phyloP scores from a whole-genome alignment of 805 yeast genomes.

The Kodamaea nitidulidarum region DNA sequence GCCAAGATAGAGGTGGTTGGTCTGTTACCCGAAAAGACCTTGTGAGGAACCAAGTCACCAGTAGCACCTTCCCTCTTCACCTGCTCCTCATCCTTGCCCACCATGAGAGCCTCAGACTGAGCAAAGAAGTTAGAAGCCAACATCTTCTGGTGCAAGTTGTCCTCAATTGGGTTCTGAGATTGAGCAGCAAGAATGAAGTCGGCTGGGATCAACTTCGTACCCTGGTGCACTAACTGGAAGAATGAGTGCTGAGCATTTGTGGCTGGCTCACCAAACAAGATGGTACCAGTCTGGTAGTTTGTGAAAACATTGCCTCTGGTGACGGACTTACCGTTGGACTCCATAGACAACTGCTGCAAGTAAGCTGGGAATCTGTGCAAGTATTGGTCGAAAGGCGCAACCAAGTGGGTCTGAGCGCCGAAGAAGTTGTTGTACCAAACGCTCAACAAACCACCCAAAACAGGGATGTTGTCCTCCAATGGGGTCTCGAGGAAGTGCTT shows the following conservation, averaged over 20 bases:
- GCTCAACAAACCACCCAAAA: slow-evolving; percentile 85
- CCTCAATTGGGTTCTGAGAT: slow-evolving; percentile 95
- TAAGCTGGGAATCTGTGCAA: slow-evolving; percentile 99
- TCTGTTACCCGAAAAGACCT: slow-evolving; percentile 95
- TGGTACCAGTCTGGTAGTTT: slow-evolving; percentile 92
- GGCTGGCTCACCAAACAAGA: slow-evolving; percentile 97
- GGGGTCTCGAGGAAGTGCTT: slow-evolving; percentile 83
- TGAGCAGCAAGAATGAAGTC: slow-evolving; percentile 96
- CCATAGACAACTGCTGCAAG: slow-evolving; percentile 98
- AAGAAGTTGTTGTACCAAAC: slow-evolving; percentile 99
- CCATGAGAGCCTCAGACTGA: slow-evolving; percentile 96
- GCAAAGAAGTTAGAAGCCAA: slow-evolving; percentile 99
- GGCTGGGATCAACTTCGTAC: slow-evolving; percentile 94
- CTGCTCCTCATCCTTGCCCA: slow-evolving; percentile 82
- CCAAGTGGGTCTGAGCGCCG: slow-evolving; percentile 97
- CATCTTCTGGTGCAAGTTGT: slow-evolving; percentile 94
- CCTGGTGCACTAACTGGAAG: slow-evolving; percentile 99
- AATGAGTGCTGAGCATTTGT: slow-evolving; percentile 99
- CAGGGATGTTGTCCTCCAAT: slow-evolving; percentile 86
- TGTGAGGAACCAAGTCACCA: slow-evolving; percentile 87
- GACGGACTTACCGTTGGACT: slow-evolving; percentile 97
- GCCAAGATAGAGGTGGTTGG: slow-evolving; percentile 97
- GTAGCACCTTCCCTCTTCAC: slow-evolving; percentile 88
- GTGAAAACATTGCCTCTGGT: slow-evolving; percentile 89
- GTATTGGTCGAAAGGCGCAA: slow-evolving; percentile 98